Conservation (phyloP, 345 rosid genomes). For the Murraya koenigii region DNA sequence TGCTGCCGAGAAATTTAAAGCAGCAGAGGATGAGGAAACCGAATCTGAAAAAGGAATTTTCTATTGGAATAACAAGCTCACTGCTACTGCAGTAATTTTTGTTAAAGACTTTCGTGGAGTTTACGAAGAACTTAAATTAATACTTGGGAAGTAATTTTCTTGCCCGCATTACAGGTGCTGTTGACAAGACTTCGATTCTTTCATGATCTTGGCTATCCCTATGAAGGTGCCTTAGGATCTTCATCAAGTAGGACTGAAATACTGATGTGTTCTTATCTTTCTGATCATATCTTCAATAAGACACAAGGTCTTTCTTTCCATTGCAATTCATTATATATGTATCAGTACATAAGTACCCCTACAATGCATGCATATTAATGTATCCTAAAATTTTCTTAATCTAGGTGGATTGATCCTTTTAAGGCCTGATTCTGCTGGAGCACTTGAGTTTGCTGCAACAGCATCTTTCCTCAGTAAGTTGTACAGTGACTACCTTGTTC, state of each 20-base stretch:
- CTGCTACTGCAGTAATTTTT: conserved; percentile 42
- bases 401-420: conserved; percentile 56
- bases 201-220: conserved; percentile 50
- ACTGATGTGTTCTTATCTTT: conserved; percentile 48
- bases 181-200: conserved; percentile 48
- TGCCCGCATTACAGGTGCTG: conserved; percentile 37
- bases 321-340: neutral
- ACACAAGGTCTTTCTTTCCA: conserved; percentile 36
- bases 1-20: conserved; percentile 32
- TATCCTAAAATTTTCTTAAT: conserved; percentile 1
- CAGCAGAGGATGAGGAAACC: conserved; percentile 38
- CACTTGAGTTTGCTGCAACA: conserved; percentile 51
- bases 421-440: conserved; percentile 31
- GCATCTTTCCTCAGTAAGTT: conserved; percentile 59
- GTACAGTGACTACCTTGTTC: conserved; percentile 54
- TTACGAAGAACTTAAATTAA: neutral
- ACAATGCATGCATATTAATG: neutral
- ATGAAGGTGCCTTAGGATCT: conserved; percentile 29
- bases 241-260: conserved; percentile 33
- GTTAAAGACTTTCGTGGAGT: neutral
- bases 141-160: neutral
- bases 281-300: conserved; percentile 23
- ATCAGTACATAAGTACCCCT: neutral
- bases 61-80: conserved; percentile 63
- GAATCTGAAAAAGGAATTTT: conserved; percentile 39